Percentiles rank a stretch among this genome's conserved stretches.
Evolutionary conservation across 1,139 yeast species (phyloP).

Genomic region (Kodamaea anthophila): DNA sequence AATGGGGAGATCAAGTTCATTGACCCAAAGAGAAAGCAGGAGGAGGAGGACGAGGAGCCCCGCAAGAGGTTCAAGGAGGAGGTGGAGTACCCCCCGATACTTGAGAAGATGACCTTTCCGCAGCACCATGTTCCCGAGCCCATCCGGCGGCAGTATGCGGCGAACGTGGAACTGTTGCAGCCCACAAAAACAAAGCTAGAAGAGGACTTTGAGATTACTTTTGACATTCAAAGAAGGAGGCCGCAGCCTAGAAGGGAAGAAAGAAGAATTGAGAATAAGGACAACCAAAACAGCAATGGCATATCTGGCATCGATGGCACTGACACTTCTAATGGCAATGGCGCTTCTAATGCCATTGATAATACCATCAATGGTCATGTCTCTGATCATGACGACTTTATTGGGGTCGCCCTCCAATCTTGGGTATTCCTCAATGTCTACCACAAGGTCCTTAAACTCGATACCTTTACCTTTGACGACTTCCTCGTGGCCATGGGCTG

Average conservation of each 20-base stretch:
- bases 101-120: slow-evolving; percentile 23
- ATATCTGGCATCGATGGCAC: too few species aligned
- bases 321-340: too few species aligned
- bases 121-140: slow-evolving; percentile 33
- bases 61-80: slow-evolving; percentile 7
- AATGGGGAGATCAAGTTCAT: slow-evolving; percentile 26
- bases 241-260: slow-evolving; percentile 23
- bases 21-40: slow-evolving; percentile 6
- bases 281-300: slow-evolving; percentile 2
- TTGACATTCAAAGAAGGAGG: slow-evolving; percentile 35
- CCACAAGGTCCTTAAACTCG: slow-evolving; percentile 55
- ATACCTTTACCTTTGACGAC: slow-evolving; percentile 77
- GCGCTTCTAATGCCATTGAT: too few species aligned
- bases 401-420: slow-evolving; percentile 51
- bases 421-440: slow-evolving; percentile 77
- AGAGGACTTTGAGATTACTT: slow-evolving; percentile 32
- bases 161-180: slow-evolving; percentile 19
- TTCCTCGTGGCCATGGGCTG: slow-evolving; percentile 60
- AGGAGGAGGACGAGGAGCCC: slow-evolving; percentile 6
- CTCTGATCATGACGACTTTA: slow-evolving; percentile 8
- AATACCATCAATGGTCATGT: too few species aligned
- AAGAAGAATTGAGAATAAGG: slow-evolving; percentile 13
- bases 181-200: slow-evolving; percentile 36
- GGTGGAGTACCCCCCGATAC: slow-evolving; percentile 1
- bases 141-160: slow-evolving; percentile 18